Conservation (phyloP, 2,329 filamentous ascomycete species). For the Trichophyton simii region DNA sequence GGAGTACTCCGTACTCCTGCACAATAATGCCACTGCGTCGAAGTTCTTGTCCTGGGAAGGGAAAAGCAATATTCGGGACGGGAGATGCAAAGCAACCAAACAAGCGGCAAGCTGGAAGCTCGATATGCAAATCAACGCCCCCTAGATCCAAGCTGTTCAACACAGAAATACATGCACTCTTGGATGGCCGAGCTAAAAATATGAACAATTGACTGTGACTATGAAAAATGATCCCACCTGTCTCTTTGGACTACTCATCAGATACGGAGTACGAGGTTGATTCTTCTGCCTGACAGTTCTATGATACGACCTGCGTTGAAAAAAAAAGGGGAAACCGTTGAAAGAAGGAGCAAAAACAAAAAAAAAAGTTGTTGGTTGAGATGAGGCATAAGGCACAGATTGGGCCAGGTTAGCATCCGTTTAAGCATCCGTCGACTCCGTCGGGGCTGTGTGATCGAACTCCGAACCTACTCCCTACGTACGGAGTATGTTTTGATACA, state of each 20-base stretch:
- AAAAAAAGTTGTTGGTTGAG: background rate
- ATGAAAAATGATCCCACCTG: background rate
- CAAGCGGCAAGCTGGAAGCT: too few species aligned
- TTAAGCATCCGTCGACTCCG: background rate
- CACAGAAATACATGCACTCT: background rate
- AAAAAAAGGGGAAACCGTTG: background rate
- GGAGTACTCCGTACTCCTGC: too few species aligned
- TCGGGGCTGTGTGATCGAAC: background rate
- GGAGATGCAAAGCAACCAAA: background rate
- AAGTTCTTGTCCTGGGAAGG: background rate
- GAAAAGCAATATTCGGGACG: background rate
- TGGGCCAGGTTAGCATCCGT: background rate
- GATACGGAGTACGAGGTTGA: background rate
- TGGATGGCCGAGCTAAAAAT: background rate
- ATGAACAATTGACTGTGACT: background rate
- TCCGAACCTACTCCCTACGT: background rate
- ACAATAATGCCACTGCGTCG: background rate
- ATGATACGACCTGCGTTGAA: background rate
- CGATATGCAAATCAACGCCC: background rate
- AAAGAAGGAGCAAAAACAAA: too few species aligned
- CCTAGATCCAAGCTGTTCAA: background rate
- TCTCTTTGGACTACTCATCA: conserved; percentile 3
- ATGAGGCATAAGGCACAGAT: background rate
- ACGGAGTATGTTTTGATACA: background rate
- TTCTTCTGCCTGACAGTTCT: background rate